phyloP scores from a whole-genome alignment of 148 eudicot genomes.

The Suaeda aralocaspica region DNA sequence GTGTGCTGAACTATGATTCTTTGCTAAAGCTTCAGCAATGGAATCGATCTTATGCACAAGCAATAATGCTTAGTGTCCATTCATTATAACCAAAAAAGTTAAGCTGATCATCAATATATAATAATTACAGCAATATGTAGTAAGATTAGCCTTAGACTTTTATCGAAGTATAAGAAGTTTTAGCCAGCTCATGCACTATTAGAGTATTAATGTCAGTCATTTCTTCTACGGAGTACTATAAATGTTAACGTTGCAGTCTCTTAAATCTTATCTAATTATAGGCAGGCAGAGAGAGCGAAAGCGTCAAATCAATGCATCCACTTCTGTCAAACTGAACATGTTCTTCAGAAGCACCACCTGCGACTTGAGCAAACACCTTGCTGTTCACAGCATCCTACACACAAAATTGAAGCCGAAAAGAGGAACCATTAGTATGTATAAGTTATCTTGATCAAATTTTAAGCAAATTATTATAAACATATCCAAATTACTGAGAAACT shows the following conservation, averaged over 20 bases:
- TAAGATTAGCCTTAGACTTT: neutral
- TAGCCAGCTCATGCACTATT: neutral
- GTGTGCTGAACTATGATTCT: neutral
- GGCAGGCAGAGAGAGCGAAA: conserved; percentile 28
- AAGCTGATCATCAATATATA: neutral
- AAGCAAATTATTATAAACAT: neutral
- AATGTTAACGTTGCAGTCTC: neutral
- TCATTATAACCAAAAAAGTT: neutral
- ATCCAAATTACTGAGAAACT: neutral
- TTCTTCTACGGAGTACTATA: neutral
- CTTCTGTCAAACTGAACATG: neutral
- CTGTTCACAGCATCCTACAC: conserved; percentile 13
- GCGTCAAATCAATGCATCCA: conserved; percentile 19
- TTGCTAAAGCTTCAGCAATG: neutral
- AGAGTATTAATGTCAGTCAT: neutral
- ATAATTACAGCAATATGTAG: neutral
- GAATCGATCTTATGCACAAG: neutral
- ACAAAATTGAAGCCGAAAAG: neutral
- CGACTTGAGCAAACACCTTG: neutral
- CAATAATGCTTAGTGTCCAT: neutral
- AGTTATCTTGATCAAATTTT: neutral
- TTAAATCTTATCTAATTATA: conserved; percentile 10
- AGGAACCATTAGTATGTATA: neutral
- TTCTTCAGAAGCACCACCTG: conserved; percentile 5
- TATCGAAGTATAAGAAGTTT: no score